Percentiles rank a stretch among this genome's conserved stretches.
Evolutionary conservation across 495 filamentous ascomycete genomes (phyloP).

Genomic region (Usnea hakonensis): DNA sequence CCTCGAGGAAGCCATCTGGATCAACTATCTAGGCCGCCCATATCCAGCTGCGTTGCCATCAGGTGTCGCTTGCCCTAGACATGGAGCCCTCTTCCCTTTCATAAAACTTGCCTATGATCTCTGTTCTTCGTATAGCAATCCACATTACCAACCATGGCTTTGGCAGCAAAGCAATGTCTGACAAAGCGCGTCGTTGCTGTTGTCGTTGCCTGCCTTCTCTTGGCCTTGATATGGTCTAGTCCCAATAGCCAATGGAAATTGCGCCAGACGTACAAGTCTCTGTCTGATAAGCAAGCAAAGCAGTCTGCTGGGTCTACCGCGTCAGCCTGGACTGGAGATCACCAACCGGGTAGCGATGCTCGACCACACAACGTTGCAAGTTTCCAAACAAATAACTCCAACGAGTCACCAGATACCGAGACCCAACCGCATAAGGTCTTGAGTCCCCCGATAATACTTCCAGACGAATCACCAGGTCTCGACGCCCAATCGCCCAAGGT

Average conservation of each 20-base stretch:
- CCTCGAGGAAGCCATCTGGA: neutral
- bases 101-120: neutral
- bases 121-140: neutral
- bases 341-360: neutral
- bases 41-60: neutral
- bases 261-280: neutral
- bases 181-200: neutral
- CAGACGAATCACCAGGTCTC: neutral
- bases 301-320: neutral
- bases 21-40: neutral
- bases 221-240: neutral
- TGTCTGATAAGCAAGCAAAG: neutral
- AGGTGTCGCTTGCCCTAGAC: neutral
- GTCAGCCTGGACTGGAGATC: neutral
- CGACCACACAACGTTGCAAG: too few species aligned
- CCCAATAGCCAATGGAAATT: neutral
- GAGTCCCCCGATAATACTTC: too few species aligned
- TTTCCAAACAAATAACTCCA: too few species aligned
- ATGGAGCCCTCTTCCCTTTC: neutral
- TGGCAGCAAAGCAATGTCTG: neutral
- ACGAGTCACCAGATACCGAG: too few species aligned
- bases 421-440: too few species aligned
- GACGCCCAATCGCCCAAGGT: neutral
- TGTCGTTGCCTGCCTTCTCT: neutral
- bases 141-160: neutral